Conservation (phyloP, 139 green algal species). For the Asterochloris sp. region DNA sequence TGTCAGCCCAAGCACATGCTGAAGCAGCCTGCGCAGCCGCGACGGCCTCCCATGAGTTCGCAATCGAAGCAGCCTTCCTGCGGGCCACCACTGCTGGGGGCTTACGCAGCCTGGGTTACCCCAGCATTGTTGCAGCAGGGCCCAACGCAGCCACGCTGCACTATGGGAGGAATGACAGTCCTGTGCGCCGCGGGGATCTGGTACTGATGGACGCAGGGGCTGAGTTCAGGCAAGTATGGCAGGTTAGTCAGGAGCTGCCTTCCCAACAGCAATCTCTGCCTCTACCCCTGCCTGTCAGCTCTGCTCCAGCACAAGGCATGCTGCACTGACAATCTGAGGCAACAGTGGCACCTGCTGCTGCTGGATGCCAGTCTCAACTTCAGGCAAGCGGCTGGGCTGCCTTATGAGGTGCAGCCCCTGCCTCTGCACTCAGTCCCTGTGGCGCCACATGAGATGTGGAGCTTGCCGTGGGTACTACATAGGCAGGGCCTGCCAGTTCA, state of each 20-base stretch:
- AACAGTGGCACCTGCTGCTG: no score
- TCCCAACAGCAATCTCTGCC: not conserved
- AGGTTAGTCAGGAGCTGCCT: no score
- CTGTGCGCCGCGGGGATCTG: not conserved
- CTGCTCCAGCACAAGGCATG: no score
- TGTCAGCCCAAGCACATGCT: constrained; percentile 1
- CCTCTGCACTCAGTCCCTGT: no score
- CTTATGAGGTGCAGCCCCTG: no score
- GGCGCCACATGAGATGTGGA: no score
- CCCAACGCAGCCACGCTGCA: constrained; percentile 9
- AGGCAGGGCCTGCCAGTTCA: no score
- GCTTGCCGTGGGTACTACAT: no score
- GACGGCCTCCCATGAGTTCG: constrained; percentile 8
- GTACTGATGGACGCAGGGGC: constrained; percentile 14
- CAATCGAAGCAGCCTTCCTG: constrained; percentile 10
- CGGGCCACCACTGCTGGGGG: not conserved
- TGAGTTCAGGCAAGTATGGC: constrained; percentile 1
- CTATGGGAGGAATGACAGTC: constrained; percentile 1
- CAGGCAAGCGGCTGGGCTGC: no score
- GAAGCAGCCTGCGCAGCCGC: not conserved
- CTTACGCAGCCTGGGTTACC: constrained; percentile 2
- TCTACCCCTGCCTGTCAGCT: no score
- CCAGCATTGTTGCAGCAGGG: constrained; percentile 10
- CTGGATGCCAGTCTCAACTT: no score
- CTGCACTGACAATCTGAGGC: no score